These are phyloP conservation scores for Geotrichum phurueaensis DNA, from an alignment of 1,139 yeast species.

Conservation along the genomic window DNA sequence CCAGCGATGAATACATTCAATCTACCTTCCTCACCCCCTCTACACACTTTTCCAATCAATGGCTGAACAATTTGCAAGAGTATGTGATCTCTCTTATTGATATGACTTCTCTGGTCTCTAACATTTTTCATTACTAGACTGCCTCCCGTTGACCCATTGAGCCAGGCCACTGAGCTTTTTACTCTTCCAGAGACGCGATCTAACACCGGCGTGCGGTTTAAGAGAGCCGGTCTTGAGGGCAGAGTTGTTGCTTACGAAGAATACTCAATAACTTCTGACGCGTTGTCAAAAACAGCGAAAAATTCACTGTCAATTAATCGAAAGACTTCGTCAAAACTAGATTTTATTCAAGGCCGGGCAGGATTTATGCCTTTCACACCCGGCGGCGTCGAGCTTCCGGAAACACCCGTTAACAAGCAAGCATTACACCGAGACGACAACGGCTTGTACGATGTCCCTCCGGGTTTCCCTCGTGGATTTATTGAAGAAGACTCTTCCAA, in stretches of 20 bases:
- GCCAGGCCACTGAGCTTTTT: constrained; percentile 34
- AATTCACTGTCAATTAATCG: constrained; percentile 71
- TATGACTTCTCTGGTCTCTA: background rate
- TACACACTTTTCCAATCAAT: constrained; percentile 28
- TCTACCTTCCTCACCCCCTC: constrained; percentile 34
- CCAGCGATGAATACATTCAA: constrained; percentile 23
- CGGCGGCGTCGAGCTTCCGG: constrained; percentile 62
- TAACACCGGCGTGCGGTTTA: constrained; percentile 38
- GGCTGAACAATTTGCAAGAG: constrained; percentile 36
- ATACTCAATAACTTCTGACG: constrained; percentile 44
- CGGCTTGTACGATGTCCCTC: constrained; percentile 79
- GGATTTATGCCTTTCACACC: constrained; percentile 86
- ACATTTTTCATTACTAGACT: constrained; percentile 24
- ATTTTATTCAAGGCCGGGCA: constrained; percentile 63
- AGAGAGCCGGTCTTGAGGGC: constrained; percentile 70
- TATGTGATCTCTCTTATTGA: constrained; percentile 19
- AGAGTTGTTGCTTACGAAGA: constrained; percentile 58
- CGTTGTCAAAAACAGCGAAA: constrained; percentile 52
- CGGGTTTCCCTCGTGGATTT: constrained; percentile 74
- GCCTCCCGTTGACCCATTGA: constrained; percentile 36
- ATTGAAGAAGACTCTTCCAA: constrained; percentile 30
- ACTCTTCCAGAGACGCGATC: constrained; percentile 37
- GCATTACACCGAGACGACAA: constrained; percentile 59
- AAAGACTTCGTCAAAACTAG: constrained; percentile 56
- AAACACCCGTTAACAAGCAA: constrained; percentile 34